Percentiles rank a stretch among this genome's conserved stretches.
Conservation (phyloP, 345 rosid species). For the Mercurialis annua region DNA sequence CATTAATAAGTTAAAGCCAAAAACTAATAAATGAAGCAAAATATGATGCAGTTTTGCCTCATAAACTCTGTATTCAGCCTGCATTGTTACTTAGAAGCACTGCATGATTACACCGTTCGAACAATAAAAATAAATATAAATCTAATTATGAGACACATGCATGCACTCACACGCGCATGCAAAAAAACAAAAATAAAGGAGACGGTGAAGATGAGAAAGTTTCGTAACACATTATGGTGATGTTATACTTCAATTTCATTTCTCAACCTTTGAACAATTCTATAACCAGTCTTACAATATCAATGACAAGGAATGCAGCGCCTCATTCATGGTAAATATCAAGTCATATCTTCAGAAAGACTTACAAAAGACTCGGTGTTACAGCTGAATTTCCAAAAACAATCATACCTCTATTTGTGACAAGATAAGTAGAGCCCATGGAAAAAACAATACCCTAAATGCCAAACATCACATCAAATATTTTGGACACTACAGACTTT, state of each 20-base stretch:
- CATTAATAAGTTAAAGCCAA: too few species aligned
- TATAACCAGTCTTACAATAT: neutral
- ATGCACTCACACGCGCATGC: neutral
- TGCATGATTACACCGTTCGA: too few species aligned
- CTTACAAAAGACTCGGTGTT: neutral
- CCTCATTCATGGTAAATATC: constrained; percentile 1
- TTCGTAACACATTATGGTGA: neutral
- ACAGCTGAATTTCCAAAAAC: neutral
- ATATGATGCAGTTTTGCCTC: too few species aligned
- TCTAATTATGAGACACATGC: neutral
- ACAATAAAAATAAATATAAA: neutral
- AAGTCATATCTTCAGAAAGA: neutral
- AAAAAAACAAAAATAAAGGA: neutral
- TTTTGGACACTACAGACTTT: constrained; percentile 72
- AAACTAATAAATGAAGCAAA: too few species aligned
- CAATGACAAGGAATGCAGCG: neutral
- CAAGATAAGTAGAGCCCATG: neutral
- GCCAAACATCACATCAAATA: constrained; percentile 77
- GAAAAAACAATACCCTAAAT: constrained; percentile 31
- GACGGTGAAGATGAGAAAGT: neutral
- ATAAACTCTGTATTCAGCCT: neutral
- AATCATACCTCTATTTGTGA: neutral
- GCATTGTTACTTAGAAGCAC: neutral
- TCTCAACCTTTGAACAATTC: neutral
- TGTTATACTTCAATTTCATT: neutral